These are phyloP conservation scores for Crucihimalaya himalaica DNA, from an alignment of 345 rosid genomes.

Conservation along the genomic window DNA sequence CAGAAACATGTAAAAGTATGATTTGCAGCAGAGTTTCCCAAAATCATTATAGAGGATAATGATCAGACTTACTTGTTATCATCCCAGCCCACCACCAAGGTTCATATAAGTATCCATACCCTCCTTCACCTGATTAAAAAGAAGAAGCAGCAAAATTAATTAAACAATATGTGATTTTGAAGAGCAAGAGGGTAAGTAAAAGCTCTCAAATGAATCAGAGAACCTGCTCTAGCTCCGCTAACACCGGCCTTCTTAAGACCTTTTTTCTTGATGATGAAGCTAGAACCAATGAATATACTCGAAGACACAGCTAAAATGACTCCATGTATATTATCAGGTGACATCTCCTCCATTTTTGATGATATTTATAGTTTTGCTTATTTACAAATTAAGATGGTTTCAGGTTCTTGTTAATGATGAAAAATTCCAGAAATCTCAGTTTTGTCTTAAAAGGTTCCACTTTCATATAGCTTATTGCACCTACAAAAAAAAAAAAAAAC, in stretches of 20 bases:
- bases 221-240: conserved; percentile 75
- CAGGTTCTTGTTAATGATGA: neutral
- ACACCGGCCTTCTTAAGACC: conserved; percentile 75
- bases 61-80: conserved; percentile 61
- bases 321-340: conserved; percentile 74
- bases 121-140: conserved; percentile 58
- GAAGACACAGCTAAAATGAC: conserved; percentile 83
- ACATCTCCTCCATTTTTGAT: conserved; percentile 46
- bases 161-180: neutral
- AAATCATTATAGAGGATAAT: neutral
- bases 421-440: neutral
- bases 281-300: conserved; percentile 86
- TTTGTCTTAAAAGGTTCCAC: neutral
- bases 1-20: neutral
- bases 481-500: neutral
- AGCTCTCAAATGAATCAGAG: neutral
- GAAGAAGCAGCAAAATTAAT: neutral
- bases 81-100: conserved; percentile 96
- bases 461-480: conserved; percentile 10
- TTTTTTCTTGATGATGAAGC: conserved; percentile 90
- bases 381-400: conserved; percentile 8
- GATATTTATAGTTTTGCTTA: neutral
- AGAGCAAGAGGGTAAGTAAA: neutral
- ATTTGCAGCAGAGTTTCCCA: neutral
- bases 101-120: conserved; percentile 66